Base-by-base conservation (phyloP, 306 rosid species). In the Trifolium fragiferum region DNA sequence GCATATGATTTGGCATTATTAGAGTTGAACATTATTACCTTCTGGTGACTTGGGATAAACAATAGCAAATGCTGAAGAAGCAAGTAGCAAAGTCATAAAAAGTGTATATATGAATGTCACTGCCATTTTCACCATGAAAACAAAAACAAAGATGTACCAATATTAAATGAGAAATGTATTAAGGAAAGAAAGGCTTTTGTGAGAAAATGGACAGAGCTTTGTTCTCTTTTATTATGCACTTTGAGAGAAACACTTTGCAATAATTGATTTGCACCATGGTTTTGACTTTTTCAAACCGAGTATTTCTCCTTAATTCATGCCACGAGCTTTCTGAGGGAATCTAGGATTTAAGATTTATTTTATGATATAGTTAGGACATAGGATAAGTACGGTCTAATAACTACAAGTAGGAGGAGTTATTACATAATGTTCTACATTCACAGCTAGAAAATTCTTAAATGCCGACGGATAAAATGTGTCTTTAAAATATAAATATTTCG, bases 251-350 rank as follows among this genome's bases (percentile, higher is more conserved):
- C 69, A 38, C 4, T 64, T 37, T 64, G 38, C 41, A 68, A 10
- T 67, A 68, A 10, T 67, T 44, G 38, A 62, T 62, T 74, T 40
- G 40, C 75, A 70, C 68, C 35, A 37, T 14, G 33, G 65, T 53
- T 37, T 44, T 75, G 74, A 78, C 74, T 47, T 55, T 55, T 80
- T 4, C 60, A 16, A 19, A 78, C 84, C 84, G 74, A 33, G 60
- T 55, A 82, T 78, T 71, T 67, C 89, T 90, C 89, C 93, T 58
- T 66, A 76, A 79, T 81, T 87, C 76, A 71, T 68, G 75, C 69
- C 32, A 61, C 75, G 18, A 86, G 60, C 70, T 50, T 33, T 23
- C 16, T 13, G 55, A 72, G 76, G 33, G 30, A 10, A 71, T 71
- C 64, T 66, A 66, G 23, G 67, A 18, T 27, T 40, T 8, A 7